Evolutionary conservation across 2,329 filamentous ascomycete genomes (phyloP), one percentile per base, ranked within the genome.

Genomic region (Magnaporthiopsis incrustans): DNA sequence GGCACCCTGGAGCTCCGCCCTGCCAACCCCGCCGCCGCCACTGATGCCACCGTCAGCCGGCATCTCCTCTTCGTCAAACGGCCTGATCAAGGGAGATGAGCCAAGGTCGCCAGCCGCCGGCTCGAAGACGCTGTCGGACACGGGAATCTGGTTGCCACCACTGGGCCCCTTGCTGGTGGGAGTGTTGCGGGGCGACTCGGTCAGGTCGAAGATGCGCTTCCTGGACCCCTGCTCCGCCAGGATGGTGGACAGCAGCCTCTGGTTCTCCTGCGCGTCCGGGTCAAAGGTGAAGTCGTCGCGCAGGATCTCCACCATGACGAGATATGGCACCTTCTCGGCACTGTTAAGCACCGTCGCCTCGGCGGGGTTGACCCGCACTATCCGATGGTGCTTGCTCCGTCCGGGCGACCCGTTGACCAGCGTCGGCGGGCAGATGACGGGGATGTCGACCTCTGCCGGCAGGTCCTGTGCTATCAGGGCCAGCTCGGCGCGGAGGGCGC

Each of bases 341-440:
- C 91, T 95, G 75, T 95, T 95, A 62, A 95, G 77, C 64, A 93
- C 91, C 0, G 91, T 94, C 7, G 91, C 88, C 75, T 95, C 91
- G 1, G 90, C 89, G 8, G 91, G 91, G 71, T 93, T 95, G 61
- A 95, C 81, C 53, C 91, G 85, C 59, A 95, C 90, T 65, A 95
- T 92, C 50, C 91, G 86, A 72, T 95, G 91, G 73, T 95, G 91
- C 64, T 85, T 85, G 71, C 90, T 93, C 71, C 86, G 87, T 32
- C 88, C 85, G 2, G 90, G 85, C n/a, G 85, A 83, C 27, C 91
- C 89, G 74, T 91, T 84, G 14, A 89, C 82, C 61, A 94, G 76
- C 0, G 87, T 88, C 0, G 90, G 89, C 22, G 91, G 90, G 68
- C 89, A 93, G 64, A 95, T 90, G 11, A 92, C 82, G 0, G 91